A percentile compares a stretch with the other conserved stretches of the same genome.
Conservation (phyloP, 768 basidiomycete genomes). For the Boletus speciosus region DNA sequence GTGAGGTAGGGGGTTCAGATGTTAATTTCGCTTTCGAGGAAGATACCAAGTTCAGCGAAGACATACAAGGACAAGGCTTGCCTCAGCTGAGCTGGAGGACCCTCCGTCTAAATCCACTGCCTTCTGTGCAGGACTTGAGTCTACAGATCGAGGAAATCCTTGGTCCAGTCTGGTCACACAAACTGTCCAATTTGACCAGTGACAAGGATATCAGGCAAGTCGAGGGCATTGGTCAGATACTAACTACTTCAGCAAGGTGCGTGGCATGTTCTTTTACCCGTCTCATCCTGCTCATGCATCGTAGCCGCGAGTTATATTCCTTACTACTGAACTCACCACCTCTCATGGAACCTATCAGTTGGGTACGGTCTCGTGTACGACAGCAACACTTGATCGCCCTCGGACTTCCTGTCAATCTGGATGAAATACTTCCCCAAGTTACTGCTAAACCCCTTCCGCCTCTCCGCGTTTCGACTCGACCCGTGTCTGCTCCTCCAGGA, state of each 20-base stretch:
- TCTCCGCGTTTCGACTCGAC: conserved; percentile 78
- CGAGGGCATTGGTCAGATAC: conserved; percentile 76
- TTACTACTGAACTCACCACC: conserved; percentile 68
- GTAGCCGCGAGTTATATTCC: conserved; percentile 77
- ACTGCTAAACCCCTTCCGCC: conserved; percentile 68
- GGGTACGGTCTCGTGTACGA: conserved; percentile 89
- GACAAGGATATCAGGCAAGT: conserved; percentile 75
- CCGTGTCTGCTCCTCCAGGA: conserved; percentile 76
- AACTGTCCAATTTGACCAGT: conserved; percentile 52
- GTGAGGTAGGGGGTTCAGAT: conserved; percentile 49
- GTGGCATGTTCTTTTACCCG: conserved; percentile 9
- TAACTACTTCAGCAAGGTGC: conserved; percentile 75
- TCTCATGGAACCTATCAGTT: conserved; percentile 81
- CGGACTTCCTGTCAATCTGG: conserved; percentile 92
- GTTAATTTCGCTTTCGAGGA: conserved; percentile 38
- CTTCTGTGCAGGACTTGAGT: conserved; percentile 53
- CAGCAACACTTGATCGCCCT: conserved; percentile 87
- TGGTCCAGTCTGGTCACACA: conserved; percentile 58
- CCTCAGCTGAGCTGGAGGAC: conserved; percentile 55
- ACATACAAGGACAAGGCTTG: conserved; percentile 33
- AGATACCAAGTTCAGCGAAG: conserved; percentile 19
- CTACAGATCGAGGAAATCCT: conserved; percentile 65
- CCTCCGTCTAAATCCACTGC: conserved; percentile 61
- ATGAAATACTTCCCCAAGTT: conserved; percentile 78
- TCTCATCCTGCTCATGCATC: conserved; percentile 21